Base-by-base conservation (phyloP, 2,329 filamentous ascomycete species). In the Cercospora sp. region DNA sequence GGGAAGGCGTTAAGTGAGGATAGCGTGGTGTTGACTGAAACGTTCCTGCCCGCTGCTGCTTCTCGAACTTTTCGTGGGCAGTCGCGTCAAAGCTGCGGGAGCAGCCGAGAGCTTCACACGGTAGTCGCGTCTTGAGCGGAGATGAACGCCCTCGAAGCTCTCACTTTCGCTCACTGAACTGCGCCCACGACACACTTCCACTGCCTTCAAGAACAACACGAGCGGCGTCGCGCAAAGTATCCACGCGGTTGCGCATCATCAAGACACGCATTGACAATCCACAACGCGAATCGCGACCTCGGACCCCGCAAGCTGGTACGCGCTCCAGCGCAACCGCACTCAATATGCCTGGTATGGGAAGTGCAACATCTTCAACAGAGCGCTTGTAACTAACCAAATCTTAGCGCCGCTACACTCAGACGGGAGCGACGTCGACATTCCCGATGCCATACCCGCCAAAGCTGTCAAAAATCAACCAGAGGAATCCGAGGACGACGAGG, bases 401-500 rank as follows among this genome's bases (percentile, higher is more conserved):
- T 12, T 33, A 82, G 81, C 81, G 40, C 77, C 78, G 1, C 78
- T 76, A 67, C 79, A 82, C 67, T 75, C 77, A 33, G 81, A 81
- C 40, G 62, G 23, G 6, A 74, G 65, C 70, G 67, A 73, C 40
- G 60, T 80, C 74, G 73, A 71, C 57, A 76, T 78, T 10, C 71
- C 72, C 9, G 75, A 75, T 26, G 66, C 68, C n/a, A 74, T 78
- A 42, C 74, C 75, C 2, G 70, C 71, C 10, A 77, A 76, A 66
- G 40, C 66, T 9, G 60, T 42, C 28, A 70, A 67, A 67, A 61
- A 40, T 12, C 64, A 71, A 2, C 76, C 75, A 1, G 76, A 76
- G 0, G 78, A 80, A 9, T 80, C 80, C 0, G 78, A 79, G 12
- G 76, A 78, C 12, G 80, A 79, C 5, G 80, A 85, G 23, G 82